Evolutionary conservation across 495 filamentous ascomycete species (phyloP).

Genomic region (Echria macrotheca): DNA sequence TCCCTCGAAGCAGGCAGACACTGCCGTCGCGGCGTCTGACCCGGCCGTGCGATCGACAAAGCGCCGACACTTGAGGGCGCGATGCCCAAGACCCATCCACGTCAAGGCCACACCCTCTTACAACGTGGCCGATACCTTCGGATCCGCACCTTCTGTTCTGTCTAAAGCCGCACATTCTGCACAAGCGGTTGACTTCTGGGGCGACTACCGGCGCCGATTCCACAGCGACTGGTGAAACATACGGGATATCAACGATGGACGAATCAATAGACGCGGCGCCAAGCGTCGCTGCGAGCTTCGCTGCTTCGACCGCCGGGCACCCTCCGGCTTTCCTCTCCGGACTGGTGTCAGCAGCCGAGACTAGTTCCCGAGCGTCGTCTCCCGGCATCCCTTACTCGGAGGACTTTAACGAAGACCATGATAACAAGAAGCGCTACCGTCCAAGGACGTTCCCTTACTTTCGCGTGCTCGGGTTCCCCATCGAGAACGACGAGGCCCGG

Average conservation of each 20-base stretch:
- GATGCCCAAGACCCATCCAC: conserved; percentile 6
- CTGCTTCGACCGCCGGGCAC: conserved; percentile 16
- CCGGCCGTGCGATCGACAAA: neutral
- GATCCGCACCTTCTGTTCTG: neutral
- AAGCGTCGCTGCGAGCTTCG: conserved; percentile 18
- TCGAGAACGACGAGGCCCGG: conserved; percentile 70
- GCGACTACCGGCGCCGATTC: too few relatives aligned
- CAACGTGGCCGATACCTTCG: neutral
- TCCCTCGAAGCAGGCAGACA: conserved; percentile 6
- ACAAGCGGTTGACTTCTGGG: too few relatives aligned
- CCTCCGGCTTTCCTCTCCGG: conserved; percentile 21
- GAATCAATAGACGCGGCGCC: conserved; percentile 24
- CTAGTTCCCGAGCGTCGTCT: conserved; percentile 45
- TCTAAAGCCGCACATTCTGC: too few relatives aligned
- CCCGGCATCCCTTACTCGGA: conserved; percentile 35
- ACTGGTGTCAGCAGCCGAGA: conserved; percentile 30
- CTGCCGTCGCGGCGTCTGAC: conserved; percentile 9
- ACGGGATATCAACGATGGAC: too few relatives aligned
- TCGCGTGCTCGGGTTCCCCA: conserved; percentile 76
- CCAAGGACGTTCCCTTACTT: conserved; percentile 92
- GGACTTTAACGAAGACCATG: conserved; percentile 26
- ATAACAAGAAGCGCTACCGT: conserved; percentile 62
- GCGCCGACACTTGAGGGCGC: neutral
- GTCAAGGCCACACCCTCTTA: neutral
- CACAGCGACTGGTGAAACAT: too few relatives aligned